A percentile compares a stretch with the other conserved stretches of the same genome.
Conservation (phyloP, 257 asterid genomes). For the Solanum pinnatisectum region DNA sequence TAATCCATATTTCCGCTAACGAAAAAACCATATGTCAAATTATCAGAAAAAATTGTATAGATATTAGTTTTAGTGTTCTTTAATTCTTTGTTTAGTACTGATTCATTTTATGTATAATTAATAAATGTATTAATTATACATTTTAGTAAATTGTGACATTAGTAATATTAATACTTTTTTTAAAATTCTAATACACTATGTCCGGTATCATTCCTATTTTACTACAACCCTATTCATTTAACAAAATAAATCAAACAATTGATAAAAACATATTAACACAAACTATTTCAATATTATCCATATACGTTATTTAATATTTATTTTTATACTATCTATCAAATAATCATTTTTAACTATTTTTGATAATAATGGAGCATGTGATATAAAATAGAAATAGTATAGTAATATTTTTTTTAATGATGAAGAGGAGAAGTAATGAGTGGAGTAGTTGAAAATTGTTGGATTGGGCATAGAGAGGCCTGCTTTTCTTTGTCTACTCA, state of each 20-base stretch:
- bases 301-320: background rate
- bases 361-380: background rate
- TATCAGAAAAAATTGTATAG: background rate
- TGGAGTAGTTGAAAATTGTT: conserved; percentile 8
- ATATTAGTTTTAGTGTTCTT: background rate
- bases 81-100: background rate
- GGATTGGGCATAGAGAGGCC: conserved; percentile 3
- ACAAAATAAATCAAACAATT: background rate
- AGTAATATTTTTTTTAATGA: background rate
- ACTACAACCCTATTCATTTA: background rate
- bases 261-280: background rate
- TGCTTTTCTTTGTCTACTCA: conserved; percentile 12
- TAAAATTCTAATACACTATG: background rate
- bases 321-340: background rate
- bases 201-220: background rate
- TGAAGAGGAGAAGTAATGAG: conserved; percentile 1
- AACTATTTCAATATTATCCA: background rate
- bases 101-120: background rate
- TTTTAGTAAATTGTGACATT: too few species aligned
- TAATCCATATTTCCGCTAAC: background rate
- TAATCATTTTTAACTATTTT: background rate
- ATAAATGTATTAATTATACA: too few species aligned
- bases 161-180: background rate
- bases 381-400: background rate
- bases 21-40: too few species aligned